phyloP scores from a whole-genome alignment of 2,329 filamentous ascomycete species.

The Nigrospora sphaerica region DNA sequence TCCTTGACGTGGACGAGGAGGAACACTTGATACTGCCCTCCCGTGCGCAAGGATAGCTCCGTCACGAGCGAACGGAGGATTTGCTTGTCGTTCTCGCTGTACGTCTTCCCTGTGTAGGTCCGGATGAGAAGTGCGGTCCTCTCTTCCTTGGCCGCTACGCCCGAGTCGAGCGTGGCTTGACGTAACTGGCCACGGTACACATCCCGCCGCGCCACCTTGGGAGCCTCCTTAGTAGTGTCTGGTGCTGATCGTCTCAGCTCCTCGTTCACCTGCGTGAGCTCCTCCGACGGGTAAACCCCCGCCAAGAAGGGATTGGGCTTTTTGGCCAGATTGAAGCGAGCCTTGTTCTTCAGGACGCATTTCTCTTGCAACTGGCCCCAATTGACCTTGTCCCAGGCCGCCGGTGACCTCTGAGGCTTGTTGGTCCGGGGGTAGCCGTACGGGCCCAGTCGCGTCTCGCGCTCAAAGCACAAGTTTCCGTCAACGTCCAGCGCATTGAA shows the following conservation, averaged over 20 bases:
- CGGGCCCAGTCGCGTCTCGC: slow-evolving; percentile 61
- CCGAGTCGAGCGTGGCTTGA: no score
- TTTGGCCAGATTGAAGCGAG: slow-evolving; percentile 47
- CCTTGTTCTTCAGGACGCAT: slow-evolving; percentile 59
- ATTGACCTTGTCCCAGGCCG: slow-evolving; percentile 57
- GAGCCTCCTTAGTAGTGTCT: no score
- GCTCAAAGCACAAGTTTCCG: slow-evolving; percentile 58
- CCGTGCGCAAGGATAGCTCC: slow-evolving; percentile 68
- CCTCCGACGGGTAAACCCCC: slow-evolving; percentile 20
- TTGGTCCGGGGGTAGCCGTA: slow-evolving; percentile 50
- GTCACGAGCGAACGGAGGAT: slow-evolving; percentile 72
- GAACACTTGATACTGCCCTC: slow-evolving; percentile 75
- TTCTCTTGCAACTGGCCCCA: slow-evolving; percentile 66
- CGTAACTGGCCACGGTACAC: no score
- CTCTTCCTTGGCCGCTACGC: slow-evolving; percentile 24
- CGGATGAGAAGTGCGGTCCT: slow-evolving; percentile 71
- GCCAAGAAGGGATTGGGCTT: slow-evolving; percentile 35
- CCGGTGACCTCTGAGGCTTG: slow-evolving; percentile 34
- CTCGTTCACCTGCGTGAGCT: background rate
- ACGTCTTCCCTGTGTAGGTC: slow-evolving; percentile 67
- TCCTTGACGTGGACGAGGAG: slow-evolving; percentile 75
- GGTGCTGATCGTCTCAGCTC: no score
- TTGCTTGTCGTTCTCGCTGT: slow-evolving; percentile 72
- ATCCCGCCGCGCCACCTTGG: no score
- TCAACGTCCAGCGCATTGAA: slow-evolving; percentile 55